Evolutionary conservation across 2,329 filamentous ascomycete species (phyloP), one percentile per base, ranked within the genome.

Genomic region (Colletotrichum godetiae): DNA sequence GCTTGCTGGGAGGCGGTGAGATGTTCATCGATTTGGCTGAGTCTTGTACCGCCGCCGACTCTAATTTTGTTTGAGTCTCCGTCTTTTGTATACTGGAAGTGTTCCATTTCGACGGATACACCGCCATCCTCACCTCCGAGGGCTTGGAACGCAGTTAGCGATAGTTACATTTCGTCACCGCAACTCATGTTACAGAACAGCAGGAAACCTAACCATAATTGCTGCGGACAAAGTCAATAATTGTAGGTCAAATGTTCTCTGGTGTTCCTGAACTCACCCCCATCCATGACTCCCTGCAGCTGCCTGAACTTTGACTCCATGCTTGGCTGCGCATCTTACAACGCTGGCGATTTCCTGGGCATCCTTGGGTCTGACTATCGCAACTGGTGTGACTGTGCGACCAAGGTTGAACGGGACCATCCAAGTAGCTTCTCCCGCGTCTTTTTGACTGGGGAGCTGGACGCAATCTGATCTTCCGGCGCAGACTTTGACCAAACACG

Each of bases 271-370:
- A 29, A 29, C 85, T 76, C 77, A 88, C 87, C 84, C 90, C 75
- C 90, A 93, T 0, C 89, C 92, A 76, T 93, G 91, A 0, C 91
- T 91, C 4, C 91, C 91, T 2, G 89, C 90, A 75, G 86, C 88
- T 15, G 91, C 88, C 77, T 92, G 90, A 0, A 92, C 89, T 75
- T 88, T 87, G 64, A 88, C 79, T 7, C 81, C 82, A 71, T 83
- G 81, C 37, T 85, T 73, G 2, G 78, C 81, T 3, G 90, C 91
- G 77, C 91, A 92, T 60, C 87, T 86, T 46, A 93, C 85, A 7
- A 89, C 86, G 27, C 81, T 85, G 1, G 89, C 85, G 1, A 92
- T 86, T 67, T 92, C 88, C 15, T 86, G 78, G 8, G 86, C 82
- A 0, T 82, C 88, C 6, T 82, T 80, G 0, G 91, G 90, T 7